phyloP scores from a whole-genome alignment of 352 stramenopile species.

The Globisporangium carolinianum region DNA sequence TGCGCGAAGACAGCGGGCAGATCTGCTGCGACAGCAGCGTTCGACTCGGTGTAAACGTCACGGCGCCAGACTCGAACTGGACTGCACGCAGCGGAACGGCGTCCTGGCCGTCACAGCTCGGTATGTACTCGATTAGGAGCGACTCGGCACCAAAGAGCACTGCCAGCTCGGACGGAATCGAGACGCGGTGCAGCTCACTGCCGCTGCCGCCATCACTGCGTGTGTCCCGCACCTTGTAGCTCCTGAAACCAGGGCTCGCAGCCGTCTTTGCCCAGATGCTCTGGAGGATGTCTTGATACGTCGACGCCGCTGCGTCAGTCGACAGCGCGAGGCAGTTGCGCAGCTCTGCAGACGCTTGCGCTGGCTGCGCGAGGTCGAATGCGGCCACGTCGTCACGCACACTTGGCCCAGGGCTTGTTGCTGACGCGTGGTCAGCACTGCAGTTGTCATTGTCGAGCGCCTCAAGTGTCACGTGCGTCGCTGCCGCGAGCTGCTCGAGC shows the following conservation, averaged over 20 bases:
- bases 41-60: conserved; percentile 34
- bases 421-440: not conserved
- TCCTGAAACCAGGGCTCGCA: conserved; percentile 16
- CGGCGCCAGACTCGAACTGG: conserved; percentile 20
- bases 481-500: conserved; percentile 26
- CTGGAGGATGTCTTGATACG: conserved; percentile 28
- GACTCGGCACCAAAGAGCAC: conserved; percentile 41
- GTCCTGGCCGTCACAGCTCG: not conserved
- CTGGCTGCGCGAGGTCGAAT: conserved; percentile 6
- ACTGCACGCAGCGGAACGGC: not conserved
- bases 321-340: conserved; percentile 18
- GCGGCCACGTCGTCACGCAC: not conserved
- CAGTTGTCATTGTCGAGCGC: not conserved
- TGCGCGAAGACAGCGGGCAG: conserved; percentile 15
- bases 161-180: conserved; percentile 32
- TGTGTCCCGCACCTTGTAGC: conserved; percentile 26
- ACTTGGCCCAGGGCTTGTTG: not conserved
- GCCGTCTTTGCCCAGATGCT: conserved; percentile 35
- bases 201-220: conserved; percentile 10
- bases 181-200: conserved; percentile 25
- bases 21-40: conserved; percentile 59
- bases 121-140: conserved; percentile 25
- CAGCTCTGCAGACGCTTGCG: conserved; percentile 29
- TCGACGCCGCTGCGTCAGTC: conserved; percentile 9
- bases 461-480: conserved; percentile 15